A percentile compares a stretch with the other conserved stretches of the same genome.
These are phyloP conservation scores for Fusarium bactridioides DNA, from an alignment of 2,329 filamentous ascomycete species.

Conservation along the genomic window DNA sequence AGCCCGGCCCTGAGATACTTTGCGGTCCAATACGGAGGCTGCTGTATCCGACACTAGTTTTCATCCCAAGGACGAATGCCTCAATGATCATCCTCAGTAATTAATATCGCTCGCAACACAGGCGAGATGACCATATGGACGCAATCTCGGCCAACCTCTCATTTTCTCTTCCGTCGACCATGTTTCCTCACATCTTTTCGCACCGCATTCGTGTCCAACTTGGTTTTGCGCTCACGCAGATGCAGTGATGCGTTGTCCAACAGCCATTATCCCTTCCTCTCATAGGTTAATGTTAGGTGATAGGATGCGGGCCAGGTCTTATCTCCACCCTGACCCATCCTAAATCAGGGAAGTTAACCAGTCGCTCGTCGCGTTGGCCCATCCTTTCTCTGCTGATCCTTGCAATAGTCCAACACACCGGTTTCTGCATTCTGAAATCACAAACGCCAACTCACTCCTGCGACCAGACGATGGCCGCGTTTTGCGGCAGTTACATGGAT, in stretches of 20 bases:
- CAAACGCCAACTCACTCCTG: constrained; percentile 57
- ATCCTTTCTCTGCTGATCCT: constrained; percentile 44
- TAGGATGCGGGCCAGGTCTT: constrained; percentile 51
- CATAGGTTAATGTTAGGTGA: constrained; percentile 48
- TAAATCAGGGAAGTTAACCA: constrained; percentile 52
- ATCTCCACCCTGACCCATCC: constrained; percentile 49
- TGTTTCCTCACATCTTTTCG: constrained; percentile 19
- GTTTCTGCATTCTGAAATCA: constrained; percentile 43
- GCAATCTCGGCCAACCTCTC: constrained; percentile 39
- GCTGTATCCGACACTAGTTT: constrained; percentile 11
- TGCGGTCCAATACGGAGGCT: constrained; percentile 19
- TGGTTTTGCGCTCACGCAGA: constrained; percentile 40
- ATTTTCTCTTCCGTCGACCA: constrained; percentile 5
- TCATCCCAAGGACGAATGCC: constrained; percentile 14
- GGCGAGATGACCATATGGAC: constrained; percentile 28
- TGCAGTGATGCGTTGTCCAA: constrained; percentile 57
- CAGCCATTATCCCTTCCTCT: constrained; percentile 54
- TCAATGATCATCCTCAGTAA: constrained; percentile 35
- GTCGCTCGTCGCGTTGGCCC: constrained; percentile 39
- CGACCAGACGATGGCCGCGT: constrained; percentile 56
- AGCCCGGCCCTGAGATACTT: constrained; percentile 18
- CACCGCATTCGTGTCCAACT: constrained; percentile 27
- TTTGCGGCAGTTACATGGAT: constrained; percentile 38
- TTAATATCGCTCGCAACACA: constrained; percentile 19
- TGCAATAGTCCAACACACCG: constrained; percentile 40